phyloP scores from a whole-genome alignment of 2,329 filamentous ascomycete species.

The Dactylonectria estremocensis region DNA sequence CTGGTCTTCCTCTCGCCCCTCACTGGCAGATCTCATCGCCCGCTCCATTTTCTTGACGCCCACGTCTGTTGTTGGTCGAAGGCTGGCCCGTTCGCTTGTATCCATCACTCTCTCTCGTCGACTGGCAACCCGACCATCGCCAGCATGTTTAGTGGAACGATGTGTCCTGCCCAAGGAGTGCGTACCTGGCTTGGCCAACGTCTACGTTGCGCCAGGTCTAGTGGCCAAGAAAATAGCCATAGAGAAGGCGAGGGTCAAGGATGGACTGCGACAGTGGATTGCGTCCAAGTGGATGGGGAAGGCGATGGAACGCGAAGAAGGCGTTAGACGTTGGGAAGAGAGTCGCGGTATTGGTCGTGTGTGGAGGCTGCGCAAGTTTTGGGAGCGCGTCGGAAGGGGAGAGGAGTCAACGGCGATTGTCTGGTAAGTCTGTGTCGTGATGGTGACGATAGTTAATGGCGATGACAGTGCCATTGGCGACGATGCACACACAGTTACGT shows the following conservation, averaged over 20 bases:
- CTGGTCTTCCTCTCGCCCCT: conserved; percentile 70
- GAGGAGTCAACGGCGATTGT: conserved; percentile 42
- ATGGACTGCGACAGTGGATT: conserved; percentile 76
- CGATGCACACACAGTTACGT: not conserved
- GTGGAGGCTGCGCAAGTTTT: conserved; percentile 75
- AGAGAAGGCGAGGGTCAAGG: conserved; percentile 78
- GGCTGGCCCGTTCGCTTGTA: conserved; percentile 74
- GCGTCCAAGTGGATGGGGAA: conserved; percentile 70
- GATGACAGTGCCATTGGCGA: not conserved
- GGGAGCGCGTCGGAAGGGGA: conserved; percentile 72
- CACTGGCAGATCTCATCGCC: conserved; percentile 73
- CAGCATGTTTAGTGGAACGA: conserved; percentile 72
- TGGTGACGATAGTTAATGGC: conserved; percentile 9
- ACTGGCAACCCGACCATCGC: conserved; percentile 72
- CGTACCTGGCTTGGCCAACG: conserved; percentile 61
- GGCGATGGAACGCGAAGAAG: conserved; percentile 65
- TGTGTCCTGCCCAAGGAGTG: conserved; percentile 78
- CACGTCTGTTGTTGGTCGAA: conserved; percentile 75
- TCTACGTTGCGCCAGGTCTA: conserved; percentile 70
- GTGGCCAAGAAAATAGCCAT: conserved; percentile 75
- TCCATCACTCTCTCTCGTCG: conserved; percentile 76
- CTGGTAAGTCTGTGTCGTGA: conserved; percentile 39
- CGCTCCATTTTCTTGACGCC: conserved; percentile 78
- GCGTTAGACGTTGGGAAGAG: conserved; percentile 65
- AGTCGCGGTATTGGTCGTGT: conserved; percentile 69